phyloP scores from a whole-genome alignment of 1,139 yeast species.

The Pichia sp. region DNA sequence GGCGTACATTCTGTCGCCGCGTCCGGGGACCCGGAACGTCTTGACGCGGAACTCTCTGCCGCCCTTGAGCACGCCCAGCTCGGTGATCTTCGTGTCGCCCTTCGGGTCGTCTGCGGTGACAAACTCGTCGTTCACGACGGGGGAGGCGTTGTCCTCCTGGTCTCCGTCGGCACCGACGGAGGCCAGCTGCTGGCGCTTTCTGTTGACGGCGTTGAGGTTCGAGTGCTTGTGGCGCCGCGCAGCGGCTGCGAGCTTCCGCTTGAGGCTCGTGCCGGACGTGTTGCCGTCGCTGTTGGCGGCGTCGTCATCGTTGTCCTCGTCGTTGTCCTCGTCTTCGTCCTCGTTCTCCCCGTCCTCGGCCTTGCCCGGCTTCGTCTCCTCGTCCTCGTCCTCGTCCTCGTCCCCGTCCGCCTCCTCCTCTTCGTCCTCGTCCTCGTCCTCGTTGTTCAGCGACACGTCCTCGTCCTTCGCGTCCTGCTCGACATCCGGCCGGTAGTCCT shows the following conservation, averaged over 20 bases:
- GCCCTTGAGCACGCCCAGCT: conserved; percentile 62
- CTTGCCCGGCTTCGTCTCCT: too few relatives aligned
- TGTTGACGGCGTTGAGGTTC: conserved; percentile 9
- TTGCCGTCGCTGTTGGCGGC: conserved; percentile 11
- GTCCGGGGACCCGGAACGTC: conserved; percentile 71
- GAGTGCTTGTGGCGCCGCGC: conserved; percentile 7
- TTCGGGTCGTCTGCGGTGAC: conserved; percentile 74
- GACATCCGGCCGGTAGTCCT: conserved; percentile 14
- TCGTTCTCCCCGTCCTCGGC: too few relatives aligned
- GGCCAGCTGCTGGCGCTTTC: conserved; percentile 7
- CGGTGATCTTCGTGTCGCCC: conserved; percentile 73
- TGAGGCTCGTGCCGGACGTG: conserved; percentile 1
- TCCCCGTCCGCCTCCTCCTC: conserved; percentile 2
- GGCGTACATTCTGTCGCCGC: conserved; percentile 77
- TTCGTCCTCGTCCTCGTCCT: conserved; percentile 6
- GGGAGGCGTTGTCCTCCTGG: conserved; percentile 1
- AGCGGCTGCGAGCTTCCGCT: conserved; percentile 1
- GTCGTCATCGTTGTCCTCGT: conserved; percentile 6
- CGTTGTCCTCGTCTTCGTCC: too few relatives aligned
- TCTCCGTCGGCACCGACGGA: conserved; percentile 13
- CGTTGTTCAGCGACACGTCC: neutral
- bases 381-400: too few relatives aligned
- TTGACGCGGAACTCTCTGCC: conserved; percentile 79
- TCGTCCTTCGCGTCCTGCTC: neutral
- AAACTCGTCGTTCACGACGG: conserved; percentile 60